Evolutionary conservation across 129 eudicot species (phyloP), one percentile per base, ranked within the genome.

Genomic region (Saposhnikovia divaricata): DNA sequence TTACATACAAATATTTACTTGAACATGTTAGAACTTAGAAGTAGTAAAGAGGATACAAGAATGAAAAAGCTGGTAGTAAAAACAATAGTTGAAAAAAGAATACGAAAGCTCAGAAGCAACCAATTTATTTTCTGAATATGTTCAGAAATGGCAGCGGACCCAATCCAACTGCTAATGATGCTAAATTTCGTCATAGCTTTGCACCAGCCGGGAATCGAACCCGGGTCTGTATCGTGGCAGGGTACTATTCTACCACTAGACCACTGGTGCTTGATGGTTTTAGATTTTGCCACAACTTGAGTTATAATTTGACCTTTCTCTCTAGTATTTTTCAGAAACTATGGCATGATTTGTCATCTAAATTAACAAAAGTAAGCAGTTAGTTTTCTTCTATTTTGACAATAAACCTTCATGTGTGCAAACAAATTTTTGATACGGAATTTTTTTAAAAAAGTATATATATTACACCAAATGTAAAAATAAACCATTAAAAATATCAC

Each of bases 201-300:
- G 97, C 93, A 87, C 90, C 94, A 89, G 94, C 92, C 94, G 89
- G 92, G 94, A 91, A 88, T 92, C 88, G 91, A 92, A 92, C 95
- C 94, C 91, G 94, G 94, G 92, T 89, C 92, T 91, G 97, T 91
- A 90, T 96, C 92, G 93, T 91, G 96, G 97, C 93, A 90, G 96
- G 96, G 92, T 94, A 91, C 97, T 91, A 90, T 91, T 91, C 92
- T 94, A 94, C 96, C 97, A 94, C 97, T 91, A 91, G 98, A 90
- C 98, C 97, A 94, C 92, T 88, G 93, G 97, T 94, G 96, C 77
- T n/a, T 34, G 9, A 12, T 59, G 34, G 0, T 11, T 9, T 46
- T 6, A 9, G 37, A 46, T 46, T 11, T 13, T 46, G 14, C 50
- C 10, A 6, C 10, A 9, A 44, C 34, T 31, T 6, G 5, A 6